phyloP scores from a whole-genome alignment of 148 eudicot species.

The Vaccinium macrocarpon region DNA sequence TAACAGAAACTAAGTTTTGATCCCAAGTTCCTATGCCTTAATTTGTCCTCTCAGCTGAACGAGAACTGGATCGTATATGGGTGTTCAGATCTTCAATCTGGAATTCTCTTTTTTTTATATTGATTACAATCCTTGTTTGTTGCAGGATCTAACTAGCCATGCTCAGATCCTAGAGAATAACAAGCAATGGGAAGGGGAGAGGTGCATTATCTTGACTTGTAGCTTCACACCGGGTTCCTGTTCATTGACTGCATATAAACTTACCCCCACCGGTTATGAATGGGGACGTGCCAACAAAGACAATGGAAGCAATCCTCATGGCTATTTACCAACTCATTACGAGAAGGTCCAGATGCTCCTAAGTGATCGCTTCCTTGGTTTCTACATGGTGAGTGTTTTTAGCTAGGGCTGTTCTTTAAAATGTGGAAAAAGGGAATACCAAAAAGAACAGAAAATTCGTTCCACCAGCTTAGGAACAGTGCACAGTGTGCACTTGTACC shows the following conservation, averaged over 20 bases:
- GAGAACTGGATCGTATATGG: too few species aligned
- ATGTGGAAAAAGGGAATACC: neutral
- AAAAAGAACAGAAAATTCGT: neutral
- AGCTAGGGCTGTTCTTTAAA: neutral
- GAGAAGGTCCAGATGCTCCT: conserved; percentile 99
- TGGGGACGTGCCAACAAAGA: conserved; percentile 96
- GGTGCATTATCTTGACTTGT: conserved; percentile 89
- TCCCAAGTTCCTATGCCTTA: neutral
- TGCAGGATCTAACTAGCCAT: conserved; percentile 86
- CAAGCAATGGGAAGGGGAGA: conserved; percentile 98
- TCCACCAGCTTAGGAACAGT: neutral
- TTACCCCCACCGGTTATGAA: conserved; percentile 93
- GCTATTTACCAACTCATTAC: conserved; percentile 93
- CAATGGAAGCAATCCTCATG: conserved; percentile 84
- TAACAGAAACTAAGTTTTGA: neutral
- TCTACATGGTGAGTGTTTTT: conserved; percentile 75
- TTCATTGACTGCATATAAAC: conserved; percentile 95
- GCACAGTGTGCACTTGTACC: neutral
- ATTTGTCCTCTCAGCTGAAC: conserved; percentile 7
- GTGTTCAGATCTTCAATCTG: too few species aligned
- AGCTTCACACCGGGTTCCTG: conserved; percentile 99
- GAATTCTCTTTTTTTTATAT: too few species aligned
- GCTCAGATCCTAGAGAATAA: conserved; percentile 83
- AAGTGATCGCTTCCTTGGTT: conserved; percentile 98
- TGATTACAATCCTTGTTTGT: too few species aligned